Base-by-base conservation (phyloP, 192 early-diverging fungal genomes). In the Spinellus fusiger region DNA sequence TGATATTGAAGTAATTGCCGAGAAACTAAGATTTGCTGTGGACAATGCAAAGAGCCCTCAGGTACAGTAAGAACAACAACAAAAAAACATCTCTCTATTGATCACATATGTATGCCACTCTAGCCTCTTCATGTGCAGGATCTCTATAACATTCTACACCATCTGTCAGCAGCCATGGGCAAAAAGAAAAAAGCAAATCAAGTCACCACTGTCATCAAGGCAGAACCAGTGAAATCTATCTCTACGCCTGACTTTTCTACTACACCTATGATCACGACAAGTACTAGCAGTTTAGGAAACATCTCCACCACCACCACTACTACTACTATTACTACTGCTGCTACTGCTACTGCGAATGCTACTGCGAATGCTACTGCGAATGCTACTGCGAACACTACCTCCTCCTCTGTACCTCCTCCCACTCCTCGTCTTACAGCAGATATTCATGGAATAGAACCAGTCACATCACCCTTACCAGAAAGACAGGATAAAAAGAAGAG, bases 1-100 rank as follows among this genome's bases (percentile, higher is more conserved):
- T 12, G 64, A 71, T 29, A 56, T 71, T 22, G 69, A 71, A n/a
- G 52, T 60, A 12, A 53, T 71, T 29, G 62, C 59, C 15, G 69
- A 65, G 22, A 59, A 60, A 31, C 22, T 71, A 13, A 48, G 64
- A 48, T 56, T 71, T 29, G 62, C 59, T 18, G 54, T 71, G 26
- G 48, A 65, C 37, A 65, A 65, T 56, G 58, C 69, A 5, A 61
- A 61, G 59, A 18, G 33, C 5, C 13, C 32, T 50, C 22, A 61
- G 20, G 59, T 61, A 61, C 32, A 23, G 18, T 32, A 32, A 53
- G 18, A 50, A 50, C 6, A 26, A 1, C 22, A 25, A 25, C 13
- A 25, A 5, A 25, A 1, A 1, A 16, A 5, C n/a, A 16, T 56
- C 31, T 20, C 23, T 35, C 5, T 47, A 32, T 34, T 26, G 5